Evolutionary conservation across 2,329 filamentous ascomycete species (phyloP).

Genomic region (Plenodomus lindquistii): DNA sequence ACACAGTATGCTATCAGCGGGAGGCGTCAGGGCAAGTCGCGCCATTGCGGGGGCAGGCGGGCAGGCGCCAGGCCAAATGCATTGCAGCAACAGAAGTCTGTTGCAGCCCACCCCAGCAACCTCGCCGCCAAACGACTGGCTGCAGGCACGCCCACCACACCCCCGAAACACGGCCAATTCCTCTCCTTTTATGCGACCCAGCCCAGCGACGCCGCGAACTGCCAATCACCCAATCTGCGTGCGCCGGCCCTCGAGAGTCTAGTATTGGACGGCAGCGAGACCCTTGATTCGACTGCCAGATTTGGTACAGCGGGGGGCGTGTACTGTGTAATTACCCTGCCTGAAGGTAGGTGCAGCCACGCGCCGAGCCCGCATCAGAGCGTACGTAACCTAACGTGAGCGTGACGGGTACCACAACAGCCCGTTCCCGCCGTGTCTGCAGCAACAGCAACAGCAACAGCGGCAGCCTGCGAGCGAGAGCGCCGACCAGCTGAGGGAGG

Average conservation of each 20-base stretch:
- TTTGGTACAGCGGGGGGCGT: conserved; percentile 29
- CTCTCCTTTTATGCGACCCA: background rate
- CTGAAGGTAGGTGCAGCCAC: conserved; percentile 28
- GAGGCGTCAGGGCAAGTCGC: background rate
- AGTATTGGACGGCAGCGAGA: conserved; percentile 38
- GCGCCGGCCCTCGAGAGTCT: background rate
- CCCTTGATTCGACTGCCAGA: conserved; percentile 19
- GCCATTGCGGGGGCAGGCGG: background rate
- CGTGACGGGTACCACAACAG: conserved; percentile 41
- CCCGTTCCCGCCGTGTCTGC: conserved; percentile 19
- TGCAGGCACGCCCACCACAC: background rate
- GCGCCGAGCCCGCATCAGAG: background rate
- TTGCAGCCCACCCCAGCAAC: background rate
- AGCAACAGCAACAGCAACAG: conserved; percentile 26
- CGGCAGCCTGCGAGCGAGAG: conserved; percentile 16
- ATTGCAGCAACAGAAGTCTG: conserved; percentile 3
- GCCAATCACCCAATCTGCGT: too few species aligned
- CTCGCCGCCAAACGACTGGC: background rate
- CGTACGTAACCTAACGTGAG: conserved; percentile 6
- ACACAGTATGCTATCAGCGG: background rate
- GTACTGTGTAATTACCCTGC: too few species aligned
- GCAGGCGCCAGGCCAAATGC: too few species aligned
- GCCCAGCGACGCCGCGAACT: too few species aligned
- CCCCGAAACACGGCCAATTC: background rate
- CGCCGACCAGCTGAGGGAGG: conserved; percentile 27